Evolutionary conservation across 169 alveolate species (phyloP).

Genomic region (Plasmodium cynomolgi): DNA sequence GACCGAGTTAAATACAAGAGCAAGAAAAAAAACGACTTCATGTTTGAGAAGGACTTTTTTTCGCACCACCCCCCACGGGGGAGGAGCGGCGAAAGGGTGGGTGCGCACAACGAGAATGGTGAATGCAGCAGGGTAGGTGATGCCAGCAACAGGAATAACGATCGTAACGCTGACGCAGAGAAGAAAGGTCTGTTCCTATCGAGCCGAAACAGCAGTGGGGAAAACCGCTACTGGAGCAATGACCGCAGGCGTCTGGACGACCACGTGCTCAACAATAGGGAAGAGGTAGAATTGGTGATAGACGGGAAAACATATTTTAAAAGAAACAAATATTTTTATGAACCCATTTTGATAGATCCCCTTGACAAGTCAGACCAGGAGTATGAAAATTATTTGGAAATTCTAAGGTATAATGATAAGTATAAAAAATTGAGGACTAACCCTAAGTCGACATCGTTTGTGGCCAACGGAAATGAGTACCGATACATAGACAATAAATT

Average conservation of each 20-base stretch:
- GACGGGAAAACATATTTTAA: conserved; percentile 69
- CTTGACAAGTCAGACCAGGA: conserved; percentile 52
- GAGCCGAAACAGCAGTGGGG: background rate
- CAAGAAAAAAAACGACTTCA: conserved; percentile 10
- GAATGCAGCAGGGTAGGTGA: background rate
- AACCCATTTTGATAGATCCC: conserved; percentile 64
- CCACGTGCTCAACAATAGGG: conserved; percentile 8
- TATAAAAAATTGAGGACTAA: conserved; percentile 42
- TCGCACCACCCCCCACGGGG: background rate
- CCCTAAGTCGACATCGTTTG: conserved; percentile 43
- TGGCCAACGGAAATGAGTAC: conserved; percentile 74
- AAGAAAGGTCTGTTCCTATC: background rate
- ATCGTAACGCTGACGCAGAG: background rate
- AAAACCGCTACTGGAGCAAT: background rate
- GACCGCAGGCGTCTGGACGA: background rate
- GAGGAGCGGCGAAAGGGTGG: background rate
- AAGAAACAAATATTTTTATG: conserved; percentile 76
- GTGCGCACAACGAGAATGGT: background rate
- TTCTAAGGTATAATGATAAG: conserved; percentile 40
- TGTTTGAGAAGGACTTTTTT: background rate
- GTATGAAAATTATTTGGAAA: conserved; percentile 74
- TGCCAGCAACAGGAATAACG: background rate
- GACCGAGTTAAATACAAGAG: conserved; percentile 12
- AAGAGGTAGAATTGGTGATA: conserved; percentile 47
- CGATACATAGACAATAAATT: conserved; percentile 41